Evolutionary conservation across 495 filamentous ascomycete species (phyloP), one percentile per base, ranked within the genome.

Genomic region (Cairneyella variabilis): DNA sequence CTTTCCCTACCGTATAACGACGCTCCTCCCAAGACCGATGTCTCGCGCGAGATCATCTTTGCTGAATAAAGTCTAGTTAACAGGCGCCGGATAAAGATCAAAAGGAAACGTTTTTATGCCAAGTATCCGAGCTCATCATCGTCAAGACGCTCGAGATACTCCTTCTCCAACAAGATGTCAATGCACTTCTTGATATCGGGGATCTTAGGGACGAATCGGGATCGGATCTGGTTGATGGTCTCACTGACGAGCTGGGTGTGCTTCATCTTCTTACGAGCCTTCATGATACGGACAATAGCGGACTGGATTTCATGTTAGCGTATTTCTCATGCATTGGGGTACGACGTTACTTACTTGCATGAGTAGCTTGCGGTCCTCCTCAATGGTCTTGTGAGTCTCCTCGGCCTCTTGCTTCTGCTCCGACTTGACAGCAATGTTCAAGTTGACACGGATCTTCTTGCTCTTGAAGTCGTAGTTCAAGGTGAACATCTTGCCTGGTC

Each of bases 141-240:
- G 27, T 96, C 92, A 53, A 96, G 69, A 26, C 93, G 86, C 75
- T 99, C 95, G 43, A 99, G 80, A 66, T 99, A 99, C 69, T 98
- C 93, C 75, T 99, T 99, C 76, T 99, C 93, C 56, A 99, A 87
- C 36, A 99, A 77, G 60, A 96, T 95, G 69, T 99, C 93, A 64
- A 99, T 97, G 69, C 92, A 96, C 75, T 96, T 97, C 75, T 99
- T 99, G 79, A 99, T 97, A 59, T 99, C 93, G 4, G 79, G 76
- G 18, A 97, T 77, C 69, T 96, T 92, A 21, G 95, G 93, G 30
- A 88, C 83, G 75, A 99, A 99, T 44, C 93, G 89, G n/a, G 79
- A 80, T 64, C 86, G 87, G 71, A 99, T 95, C 70, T 97, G 95
- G 57, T 82, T 83, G 66, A 99, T 97, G 14, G 89, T 91, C 72